Conservation (phyloP, 345 rosid species). For the Xanthoceras sorbifolium region DNA sequence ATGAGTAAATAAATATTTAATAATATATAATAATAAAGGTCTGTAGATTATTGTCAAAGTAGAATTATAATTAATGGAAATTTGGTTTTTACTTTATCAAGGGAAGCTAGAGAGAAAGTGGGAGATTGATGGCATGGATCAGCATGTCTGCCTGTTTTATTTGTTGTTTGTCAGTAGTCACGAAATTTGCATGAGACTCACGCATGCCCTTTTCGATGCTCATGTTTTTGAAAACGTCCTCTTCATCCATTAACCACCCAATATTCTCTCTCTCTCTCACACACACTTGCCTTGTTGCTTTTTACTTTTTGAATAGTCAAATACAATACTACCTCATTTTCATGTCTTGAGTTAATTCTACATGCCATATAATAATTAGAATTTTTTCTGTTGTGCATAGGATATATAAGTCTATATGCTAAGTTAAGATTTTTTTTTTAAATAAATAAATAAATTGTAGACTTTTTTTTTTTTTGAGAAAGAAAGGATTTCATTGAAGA, state of each 20-base stretch:
- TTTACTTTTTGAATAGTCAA: background rate
- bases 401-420: no score
- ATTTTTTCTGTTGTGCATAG: no score
- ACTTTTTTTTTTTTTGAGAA: no score
- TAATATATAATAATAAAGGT: no score
- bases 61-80: background rate
- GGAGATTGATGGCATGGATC: slow-evolving; percentile 21
- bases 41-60: background rate
- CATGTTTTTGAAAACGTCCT: background rate
- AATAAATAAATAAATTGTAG: no score
- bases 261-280: background rate
- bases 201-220: background rate
- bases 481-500: no score
- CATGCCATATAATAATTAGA: no score
- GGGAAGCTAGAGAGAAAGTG: background rate
- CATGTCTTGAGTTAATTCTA: no score
- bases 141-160: slow-evolving; percentile 19
- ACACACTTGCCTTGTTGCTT: background rate
- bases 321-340: background rate
- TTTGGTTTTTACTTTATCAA: slow-evolving; percentile 5
- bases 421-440: no score
- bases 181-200: slow-evolving; percentile 20
- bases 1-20: background rate
- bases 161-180: slow-evolving; percentile 20
- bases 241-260: background rate